Conservation (phyloP, 371 early-diverging fungal species). For the Mucor mucedo region DNA sequence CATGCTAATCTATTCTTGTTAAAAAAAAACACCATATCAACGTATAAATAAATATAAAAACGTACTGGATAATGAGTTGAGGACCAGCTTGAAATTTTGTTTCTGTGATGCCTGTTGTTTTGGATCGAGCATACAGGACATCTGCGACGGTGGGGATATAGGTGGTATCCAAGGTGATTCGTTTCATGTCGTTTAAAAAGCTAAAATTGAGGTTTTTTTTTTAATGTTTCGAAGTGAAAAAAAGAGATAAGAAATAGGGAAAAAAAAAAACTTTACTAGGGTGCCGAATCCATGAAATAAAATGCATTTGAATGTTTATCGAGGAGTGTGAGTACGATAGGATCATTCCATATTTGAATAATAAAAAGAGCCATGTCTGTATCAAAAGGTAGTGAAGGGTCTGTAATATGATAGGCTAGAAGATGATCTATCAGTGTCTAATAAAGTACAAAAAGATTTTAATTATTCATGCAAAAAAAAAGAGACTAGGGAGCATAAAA, state of each 20-base stretch:
- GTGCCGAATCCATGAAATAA: constrained; percentile 84
- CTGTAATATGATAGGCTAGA: background rate
- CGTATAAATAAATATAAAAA: constrained; percentile 1
- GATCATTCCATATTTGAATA: constrained; percentile 70
- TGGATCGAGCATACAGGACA: constrained; percentile 79
- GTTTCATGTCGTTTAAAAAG: constrained; percentile 63
- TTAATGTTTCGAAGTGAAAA: no score
- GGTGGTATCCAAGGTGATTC: constrained; percentile 58
- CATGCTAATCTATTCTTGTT: constrained; percentile 54
- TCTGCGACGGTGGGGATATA: constrained; percentile 76
- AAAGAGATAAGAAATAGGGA: background rate
- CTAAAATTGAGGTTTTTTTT: constrained; percentile 51
- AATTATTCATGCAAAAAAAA: constrained; percentile 8
- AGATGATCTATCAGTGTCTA: background rate
- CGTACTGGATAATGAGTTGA: constrained; percentile 63
- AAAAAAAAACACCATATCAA: background rate
- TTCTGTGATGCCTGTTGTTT: constrained; percentile 86
- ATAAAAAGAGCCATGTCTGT: constrained; percentile 63
- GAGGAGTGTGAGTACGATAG: constrained; percentile 58
- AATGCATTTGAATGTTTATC: constrained; percentile 68
- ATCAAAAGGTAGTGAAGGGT: constrained; percentile 16
- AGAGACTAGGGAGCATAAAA: background rate
- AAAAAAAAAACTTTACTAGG: constrained; percentile 58
- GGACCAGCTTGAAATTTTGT: constrained; percentile 72
- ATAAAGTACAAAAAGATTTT: background rate